These are phyloP conservation scores for Erysimum cheiranthoides DNA, from an alignment of 345 rosid genomes.

Conservation along the genomic window DNA sequence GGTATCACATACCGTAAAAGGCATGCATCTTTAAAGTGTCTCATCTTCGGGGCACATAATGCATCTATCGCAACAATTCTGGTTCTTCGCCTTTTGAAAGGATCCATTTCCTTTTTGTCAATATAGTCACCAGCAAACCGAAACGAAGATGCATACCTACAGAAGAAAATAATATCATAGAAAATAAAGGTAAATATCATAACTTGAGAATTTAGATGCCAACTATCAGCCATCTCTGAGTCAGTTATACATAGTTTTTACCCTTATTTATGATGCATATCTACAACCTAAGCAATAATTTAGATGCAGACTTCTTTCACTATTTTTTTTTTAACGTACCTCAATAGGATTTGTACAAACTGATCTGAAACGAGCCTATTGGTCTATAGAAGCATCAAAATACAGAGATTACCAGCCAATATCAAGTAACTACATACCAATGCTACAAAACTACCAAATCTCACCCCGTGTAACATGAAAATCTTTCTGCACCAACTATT, in stretches of 20 bases:
- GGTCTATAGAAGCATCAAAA: slow-evolving; percentile 19
- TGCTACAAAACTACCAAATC: slow-evolving; percentile 41
- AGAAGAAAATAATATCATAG: slow-evolving; percentile 29
- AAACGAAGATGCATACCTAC: slow-evolving; percentile 93
- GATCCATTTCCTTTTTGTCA: slow-evolving; percentile 65
- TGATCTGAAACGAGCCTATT: slow-evolving; percentile 22
- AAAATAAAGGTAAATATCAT: slow-evolving; percentile 34
- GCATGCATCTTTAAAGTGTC: slow-evolving; percentile 56
- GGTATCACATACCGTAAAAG: slow-evolving; percentile 68
- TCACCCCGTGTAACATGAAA: slow-evolving; percentile 86
- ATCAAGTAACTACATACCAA: slow-evolving; percentile 8
- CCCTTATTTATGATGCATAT: slow-evolving; percentile 11
- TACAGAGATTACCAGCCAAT: slow-evolving; percentile 20
- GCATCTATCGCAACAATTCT: slow-evolving; percentile 90
- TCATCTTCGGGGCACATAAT: slow-evolving; percentile 63
- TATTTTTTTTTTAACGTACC: slow-evolving; percentile 2
- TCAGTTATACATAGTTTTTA: slow-evolving; percentile 1
- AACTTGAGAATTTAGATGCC: slow-evolving; percentile 17
- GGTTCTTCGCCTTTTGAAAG: slow-evolving; percentile 65
- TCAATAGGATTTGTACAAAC: slow-evolving; percentile 1
- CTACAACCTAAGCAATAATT: background rate
- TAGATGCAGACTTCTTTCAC: slow-evolving; percentile 3
- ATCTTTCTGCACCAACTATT: slow-evolving; percentile 86
- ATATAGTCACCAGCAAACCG: slow-evolving; percentile 78
- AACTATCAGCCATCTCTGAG: slow-evolving; percentile 6